Evolutionary conservation across 495 filamentous ascomycete genomes (phyloP), one percentile per base, ranked within the genome.

Genomic region (Penicillium angulare): DNA sequence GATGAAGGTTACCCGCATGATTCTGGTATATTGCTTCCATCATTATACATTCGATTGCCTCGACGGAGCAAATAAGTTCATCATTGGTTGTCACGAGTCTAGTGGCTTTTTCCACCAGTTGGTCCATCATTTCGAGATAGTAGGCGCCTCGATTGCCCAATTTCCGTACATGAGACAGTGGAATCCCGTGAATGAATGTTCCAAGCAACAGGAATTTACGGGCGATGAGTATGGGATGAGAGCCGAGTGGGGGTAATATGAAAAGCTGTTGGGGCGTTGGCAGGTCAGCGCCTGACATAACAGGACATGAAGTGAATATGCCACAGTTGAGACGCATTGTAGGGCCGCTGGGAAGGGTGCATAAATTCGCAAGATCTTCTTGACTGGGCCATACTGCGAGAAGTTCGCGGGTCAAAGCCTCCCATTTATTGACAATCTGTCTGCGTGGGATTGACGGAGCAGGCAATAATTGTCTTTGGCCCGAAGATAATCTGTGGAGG

Each of bases 21-120:
- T 58, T 63, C 2, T 79, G 72, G 56, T 73, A 79, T 39, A 72
- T 42, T 18, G 57, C 57, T 51, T 80, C 77, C 7, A 79, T 52
- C 44, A 80, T 71, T 42, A 81, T 59, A 50, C 73, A 79, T 42
- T 79, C 74, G 3, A 81, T 36, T 10, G 71, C 75, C 43, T 82
- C 77, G 32, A 80, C 38, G 1, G 59, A 72, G 47, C 65, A 58
- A 31, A 68, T 47, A 8, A 80, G 64, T 16, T 73, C 68, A 32
- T 80, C 76, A 46, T 77, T 72, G 22, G 63, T 66, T 1, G 68
- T 77, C 6, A 81, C 72, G 4, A 74, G 53, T n/a, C 49, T 63
- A 22, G 52, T 66, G 16, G 71, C 74, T 10, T 57, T 65, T 1
- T 75, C 63, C 7, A 68, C 62, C 1, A 71, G 55, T 3, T 61